Conservation (phyloP, 2,329 filamentous ascomycete genomes). For the Ascochyta rabiei region DNA sequence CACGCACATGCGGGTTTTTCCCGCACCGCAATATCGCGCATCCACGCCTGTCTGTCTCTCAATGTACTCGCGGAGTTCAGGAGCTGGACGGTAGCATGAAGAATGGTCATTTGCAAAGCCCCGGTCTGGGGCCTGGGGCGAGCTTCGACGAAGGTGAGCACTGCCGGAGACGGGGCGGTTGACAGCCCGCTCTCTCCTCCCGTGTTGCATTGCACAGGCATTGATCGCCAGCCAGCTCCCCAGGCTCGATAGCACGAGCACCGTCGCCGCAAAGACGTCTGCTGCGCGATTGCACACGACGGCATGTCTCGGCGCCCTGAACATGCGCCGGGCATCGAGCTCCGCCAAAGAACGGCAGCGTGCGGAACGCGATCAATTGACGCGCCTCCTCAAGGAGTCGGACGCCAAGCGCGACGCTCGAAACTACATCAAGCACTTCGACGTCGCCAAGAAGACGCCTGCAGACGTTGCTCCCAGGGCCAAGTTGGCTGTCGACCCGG, state of each 20-base stretch:
- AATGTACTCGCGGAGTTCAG: constrained; percentile 11
- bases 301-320: constrained; percentile 13
- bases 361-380: constrained; percentile 46
- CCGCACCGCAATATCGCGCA: constrained; percentile 11
- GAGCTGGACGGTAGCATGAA: constrained; percentile 43
- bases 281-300: constrained; percentile 20
- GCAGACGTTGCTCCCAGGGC: constrained; percentile 11
- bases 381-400: constrained; percentile 74
- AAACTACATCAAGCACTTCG: constrained; percentile 88
- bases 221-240: constrained; percentile 24
- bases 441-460: constrained; percentile 40
- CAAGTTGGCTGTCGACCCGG: constrained; percentile 29
- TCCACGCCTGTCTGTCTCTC: neutral
- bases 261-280: constrained; percentile 1
- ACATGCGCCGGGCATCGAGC: constrained; percentile 32
- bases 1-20: constrained; percentile 14
- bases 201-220: neutral
- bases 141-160: constrained; percentile 29
- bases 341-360: constrained; percentile 45
- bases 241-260: constrained; percentile 31
- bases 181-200: constrained; percentile 8
- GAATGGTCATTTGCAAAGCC: constrained; percentile 47
- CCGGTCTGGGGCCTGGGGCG: constrained; percentile 42
- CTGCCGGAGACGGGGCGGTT: constrained; percentile 2
- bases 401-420: constrained; percentile 93